A percentile compares a stretch with the other conserved stretches of the same genome.
phyloP scores from a whole-genome alignment of 495 filamentous ascomycete species.

The Lophiostoma macrostomum region DNA sequence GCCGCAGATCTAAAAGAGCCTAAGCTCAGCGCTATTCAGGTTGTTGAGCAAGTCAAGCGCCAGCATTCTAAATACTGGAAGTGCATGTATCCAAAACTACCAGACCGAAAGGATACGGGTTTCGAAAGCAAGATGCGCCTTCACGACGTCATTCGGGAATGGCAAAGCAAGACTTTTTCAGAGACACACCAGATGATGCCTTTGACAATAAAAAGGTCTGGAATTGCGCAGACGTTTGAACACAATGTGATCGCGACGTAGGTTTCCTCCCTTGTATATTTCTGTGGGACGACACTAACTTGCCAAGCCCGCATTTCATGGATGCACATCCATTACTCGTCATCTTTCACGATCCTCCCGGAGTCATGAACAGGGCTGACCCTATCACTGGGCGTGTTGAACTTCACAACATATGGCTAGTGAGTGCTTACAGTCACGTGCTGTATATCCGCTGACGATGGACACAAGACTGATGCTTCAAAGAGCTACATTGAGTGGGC shows the following conservation, averaged over 20 bases:
- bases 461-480: constrained; percentile 67
- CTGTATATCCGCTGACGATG: constrained; percentile 46
- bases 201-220: constrained; percentile 67
- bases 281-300: constrained; percentile 3
- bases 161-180: constrained; percentile 65
- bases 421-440: constrained; percentile 50
- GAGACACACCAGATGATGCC: constrained; percentile 71
- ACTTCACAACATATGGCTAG: constrained; percentile 80
- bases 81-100: constrained; percentile 54
- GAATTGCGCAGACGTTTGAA: constrained; percentile 73
- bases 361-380: constrained; percentile 65
- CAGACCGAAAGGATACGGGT: constrained; percentile 39
- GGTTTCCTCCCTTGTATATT: constrained; percentile 30
- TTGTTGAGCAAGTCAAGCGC: constrained; percentile 53
- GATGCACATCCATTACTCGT: constrained; percentile 60
- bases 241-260: constrained; percentile 87
- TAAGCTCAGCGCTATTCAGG: constrained; percentile 42
- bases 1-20: constrained; percentile 10
- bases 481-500: constrained; percentile 83
- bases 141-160: constrained; percentile 71
- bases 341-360: constrained; percentile 71
- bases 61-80: constrained; percentile 59
- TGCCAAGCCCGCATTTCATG: constrained; percentile 52
- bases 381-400: constrained; percentile 66
- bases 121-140: constrained; percentile 48